A percentile compares a stretch with the other conserved stretches of the same genome.
Conservation (phyloP, 495 filamentous ascomycete genomes). For the Parmelia sp. region DNA sequence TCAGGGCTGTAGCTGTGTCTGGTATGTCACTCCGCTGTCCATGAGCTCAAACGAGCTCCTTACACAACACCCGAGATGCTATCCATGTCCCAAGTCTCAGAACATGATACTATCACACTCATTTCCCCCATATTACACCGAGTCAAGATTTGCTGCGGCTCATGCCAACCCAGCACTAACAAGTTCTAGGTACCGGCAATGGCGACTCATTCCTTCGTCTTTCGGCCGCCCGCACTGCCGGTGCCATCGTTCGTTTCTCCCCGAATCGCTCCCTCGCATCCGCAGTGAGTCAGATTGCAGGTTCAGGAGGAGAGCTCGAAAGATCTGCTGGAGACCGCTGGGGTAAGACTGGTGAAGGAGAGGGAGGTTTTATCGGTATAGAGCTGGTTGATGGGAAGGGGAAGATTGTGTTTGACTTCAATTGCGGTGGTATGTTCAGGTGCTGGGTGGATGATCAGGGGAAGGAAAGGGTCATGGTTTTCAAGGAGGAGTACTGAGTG, state of each 20-base stretch:
- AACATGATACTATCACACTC: no score
- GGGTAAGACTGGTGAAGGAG: conserved; percentile 70
- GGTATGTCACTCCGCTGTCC: conserved; percentile 25
- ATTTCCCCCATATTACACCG: no score
- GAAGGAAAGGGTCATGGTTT: conserved; percentile 57
- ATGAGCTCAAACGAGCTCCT: no score
- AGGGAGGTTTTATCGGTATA: conserved; percentile 84
- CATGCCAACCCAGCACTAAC: no score
- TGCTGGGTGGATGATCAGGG: conserved; percentile 67
- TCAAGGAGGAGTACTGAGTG: conserved; percentile 34
- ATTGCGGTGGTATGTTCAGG: conserved; percentile 87
- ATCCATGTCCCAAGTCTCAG: no score
- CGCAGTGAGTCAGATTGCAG: conserved; percentile 58
- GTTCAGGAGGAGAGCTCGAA: conserved; percentile 68
- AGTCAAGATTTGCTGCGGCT: no score
- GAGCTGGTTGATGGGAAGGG: conserved; percentile 51
- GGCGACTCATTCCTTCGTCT: conserved; percentile 81
- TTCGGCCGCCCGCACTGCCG: conserved; percentile 64
- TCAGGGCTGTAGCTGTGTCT: conserved; percentile 61
- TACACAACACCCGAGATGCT: no score
- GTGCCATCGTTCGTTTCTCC: conserved; percentile 65
- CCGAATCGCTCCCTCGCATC: conserved; percentile 29
- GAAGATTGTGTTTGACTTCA: conserved; percentile 65
- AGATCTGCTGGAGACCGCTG: conserved; percentile 69
- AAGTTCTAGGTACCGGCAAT: conserved; percentile 60